A percentile compares a stretch with the other conserved stretches of the same genome.
Conservation (phyloP, 768 basidiomycete genomes). For the Lactarius evosmus region DNA sequence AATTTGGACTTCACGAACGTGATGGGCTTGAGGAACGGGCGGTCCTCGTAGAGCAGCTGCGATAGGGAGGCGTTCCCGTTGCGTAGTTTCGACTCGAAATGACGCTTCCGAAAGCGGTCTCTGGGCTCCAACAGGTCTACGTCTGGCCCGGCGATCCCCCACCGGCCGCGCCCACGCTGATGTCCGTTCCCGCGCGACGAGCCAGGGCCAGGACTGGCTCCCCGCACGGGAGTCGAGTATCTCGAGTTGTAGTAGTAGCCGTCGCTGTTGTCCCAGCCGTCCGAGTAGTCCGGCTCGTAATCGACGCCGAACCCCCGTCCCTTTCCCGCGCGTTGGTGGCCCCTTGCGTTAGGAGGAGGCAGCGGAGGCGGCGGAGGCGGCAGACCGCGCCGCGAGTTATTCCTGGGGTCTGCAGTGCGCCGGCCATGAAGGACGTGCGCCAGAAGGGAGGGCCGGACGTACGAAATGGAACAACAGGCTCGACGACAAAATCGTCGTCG, state of each 20-base stretch:
- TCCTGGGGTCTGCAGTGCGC: not conserved
- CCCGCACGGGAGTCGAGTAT: not conserved
- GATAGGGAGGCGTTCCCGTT: constrained; percentile 53
- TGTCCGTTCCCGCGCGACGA: not conserved
- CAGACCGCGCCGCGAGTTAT: not conserved
- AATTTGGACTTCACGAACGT: constrained; percentile 60
- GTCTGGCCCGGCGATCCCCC: constrained; percentile 9
- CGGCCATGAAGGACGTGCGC: not conserved
- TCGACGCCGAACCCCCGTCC: not conserved
- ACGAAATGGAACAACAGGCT: not conserved
- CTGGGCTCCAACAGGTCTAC: constrained; percentile 19
- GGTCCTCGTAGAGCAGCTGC: constrained; percentile 49
- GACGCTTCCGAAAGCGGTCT: constrained; percentile 31
- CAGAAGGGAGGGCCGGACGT: not conserved
- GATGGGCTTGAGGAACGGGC: constrained; percentile 66
- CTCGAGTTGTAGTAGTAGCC: not conserved
- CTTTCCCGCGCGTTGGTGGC: not conserved
- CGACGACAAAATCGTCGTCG: constrained; percentile 26
- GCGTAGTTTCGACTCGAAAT: constrained; percentile 33
- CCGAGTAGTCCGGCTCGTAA: not conserved
- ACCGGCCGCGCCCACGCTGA: constrained; percentile 10
- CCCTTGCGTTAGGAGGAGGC: not conserved
- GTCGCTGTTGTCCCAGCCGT: not conserved
- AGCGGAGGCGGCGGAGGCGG: too few relatives aligned
- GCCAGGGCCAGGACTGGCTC: not conserved